Base-by-base conservation (phyloP, 352 stramenopile genomes). In the Globisporangium sylvaticum region DNA sequence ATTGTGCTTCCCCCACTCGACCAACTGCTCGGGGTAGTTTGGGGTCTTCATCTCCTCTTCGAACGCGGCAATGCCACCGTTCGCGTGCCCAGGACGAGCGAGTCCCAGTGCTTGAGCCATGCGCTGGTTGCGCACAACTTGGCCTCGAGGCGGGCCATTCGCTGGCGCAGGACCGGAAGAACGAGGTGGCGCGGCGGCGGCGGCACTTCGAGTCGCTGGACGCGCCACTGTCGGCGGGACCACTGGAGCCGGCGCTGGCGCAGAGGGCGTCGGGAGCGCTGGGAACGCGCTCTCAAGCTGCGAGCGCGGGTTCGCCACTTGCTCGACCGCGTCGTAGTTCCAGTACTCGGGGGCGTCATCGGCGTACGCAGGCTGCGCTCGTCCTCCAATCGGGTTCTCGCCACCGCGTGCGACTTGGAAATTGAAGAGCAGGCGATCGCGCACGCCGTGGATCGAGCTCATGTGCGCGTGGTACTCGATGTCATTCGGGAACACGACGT, bases 381-480 rank as follows among this genome's bases (percentile, higher is more conserved):
- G 65, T 6, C 80, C 80, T 58, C 72, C 72, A n/a, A 90, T 69
- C 7, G 80, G 81, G 50, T 90, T 90, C 44, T 78, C 75, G 14
- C 81, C 83, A 1, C 73, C 70, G 1, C 84, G 75, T 4, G 80
- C 82, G 10, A 93, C 83, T 66, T 89, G 82, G 58, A 93, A 93
- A 55, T 91, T 90, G 32, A 91, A 80, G 55, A 85, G 77, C 34
- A 93, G 72, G 3, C 83, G 84, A 42, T 92, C 91, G 61, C 84
- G 73, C 31, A 88, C 74, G 27, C 86, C 86, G 58, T 97, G 89
- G 32, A 86, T 76, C 25, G 79, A 80, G 58, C 85, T 80, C 84
- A 96, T 92, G 71, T 97, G 89, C 22, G 81, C 79, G 58, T 94
- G 82, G 64, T 94, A 93, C 63, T 97, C 90, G 37, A 97, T 83